Evolutionary conservation across 2,329 filamentous ascomycete species (phyloP).

Genomic region (Colletotrichum sp.): DNA sequence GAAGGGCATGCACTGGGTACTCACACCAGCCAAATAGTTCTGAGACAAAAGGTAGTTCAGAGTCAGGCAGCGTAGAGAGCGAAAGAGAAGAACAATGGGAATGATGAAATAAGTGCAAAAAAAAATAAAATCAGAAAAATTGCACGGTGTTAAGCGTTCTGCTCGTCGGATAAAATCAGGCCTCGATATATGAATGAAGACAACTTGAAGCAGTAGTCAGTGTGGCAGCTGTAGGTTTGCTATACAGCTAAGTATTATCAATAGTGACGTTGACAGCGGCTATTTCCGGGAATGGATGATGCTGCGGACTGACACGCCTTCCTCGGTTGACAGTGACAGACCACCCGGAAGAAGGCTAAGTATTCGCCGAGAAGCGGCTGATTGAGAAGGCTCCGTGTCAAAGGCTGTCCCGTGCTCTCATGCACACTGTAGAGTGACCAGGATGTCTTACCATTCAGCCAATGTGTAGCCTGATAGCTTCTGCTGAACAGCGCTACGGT

Average conservation of each 20-base stretch:
- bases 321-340: not conserved
- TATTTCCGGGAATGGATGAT: not conserved
- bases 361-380: not conserved
- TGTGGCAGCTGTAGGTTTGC: not conserved
- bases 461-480: not conserved
- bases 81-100: not conserved
- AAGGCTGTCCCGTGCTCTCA: not conserved
- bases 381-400: not conserved
- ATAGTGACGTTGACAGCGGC: not conserved
- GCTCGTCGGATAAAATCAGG: not conserved
- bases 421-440: not conserved
- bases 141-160: not conserved
- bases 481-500: not conserved
- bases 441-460: not conserved
- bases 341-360: not conserved
- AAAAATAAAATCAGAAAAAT: not conserved
- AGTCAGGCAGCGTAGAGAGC: not conserved
- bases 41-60: constrained; percentile 49
- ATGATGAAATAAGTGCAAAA: not conserved
- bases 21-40: constrained; percentile 31
- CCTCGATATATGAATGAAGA: not conserved
- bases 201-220: not conserved
- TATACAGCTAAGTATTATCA: not conserved
- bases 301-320: not conserved
- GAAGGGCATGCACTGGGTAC: not conserved